Percentiles rank a stretch among this genome's conserved stretches.
Conservation (phyloP, 2,329 filamentous ascomycete genomes). For the Alternaria panax region DNA sequence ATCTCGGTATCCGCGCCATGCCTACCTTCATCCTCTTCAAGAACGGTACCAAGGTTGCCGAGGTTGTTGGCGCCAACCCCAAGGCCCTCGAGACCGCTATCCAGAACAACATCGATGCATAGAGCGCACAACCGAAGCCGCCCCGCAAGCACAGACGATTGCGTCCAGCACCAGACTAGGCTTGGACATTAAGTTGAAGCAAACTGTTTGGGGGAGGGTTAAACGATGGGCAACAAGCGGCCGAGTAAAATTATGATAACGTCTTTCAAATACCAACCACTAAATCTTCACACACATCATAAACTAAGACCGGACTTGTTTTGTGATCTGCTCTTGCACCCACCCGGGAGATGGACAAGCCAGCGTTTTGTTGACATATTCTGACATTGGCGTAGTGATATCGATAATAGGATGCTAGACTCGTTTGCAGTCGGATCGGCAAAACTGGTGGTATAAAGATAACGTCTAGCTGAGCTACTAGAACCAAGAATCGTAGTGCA, state of each 20-base stretch:
- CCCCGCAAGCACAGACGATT: conserved; percentile 14
- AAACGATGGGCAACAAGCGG: conserved; percentile 1
- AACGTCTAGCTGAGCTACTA: conserved; percentile 38
- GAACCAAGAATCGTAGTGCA: conserved; percentile 27
- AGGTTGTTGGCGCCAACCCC: conserved; percentile 85
- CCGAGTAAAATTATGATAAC: conserved; percentile 28
- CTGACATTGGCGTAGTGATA: not conserved
- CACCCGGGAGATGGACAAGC: not conserved
- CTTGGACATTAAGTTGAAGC: conserved; percentile 15
- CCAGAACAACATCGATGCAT: conserved; percentile 45
- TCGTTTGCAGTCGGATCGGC: not conserved
- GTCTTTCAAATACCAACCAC: conserved; percentile 18
- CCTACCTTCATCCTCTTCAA: conserved; percentile 90
- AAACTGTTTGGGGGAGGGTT: not conserved
- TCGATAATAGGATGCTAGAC: not conserved
- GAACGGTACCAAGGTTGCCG: conserved; percentile 73
- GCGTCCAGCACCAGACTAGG: conserved; percentile 15
- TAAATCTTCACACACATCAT: not conserved
- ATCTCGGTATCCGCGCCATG: conserved; percentile 88
- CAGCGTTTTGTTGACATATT: not conserved
- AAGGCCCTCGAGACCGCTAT: conserved; percentile 66
- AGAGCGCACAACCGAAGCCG: conserved; percentile 13
- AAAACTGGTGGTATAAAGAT: conserved; percentile 39
- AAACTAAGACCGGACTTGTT: not conserved
- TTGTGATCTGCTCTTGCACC: not conserved